phyloP scores from a whole-genome alignment of 257 asterid genomes.

The Solanum chmielewskii region DNA sequence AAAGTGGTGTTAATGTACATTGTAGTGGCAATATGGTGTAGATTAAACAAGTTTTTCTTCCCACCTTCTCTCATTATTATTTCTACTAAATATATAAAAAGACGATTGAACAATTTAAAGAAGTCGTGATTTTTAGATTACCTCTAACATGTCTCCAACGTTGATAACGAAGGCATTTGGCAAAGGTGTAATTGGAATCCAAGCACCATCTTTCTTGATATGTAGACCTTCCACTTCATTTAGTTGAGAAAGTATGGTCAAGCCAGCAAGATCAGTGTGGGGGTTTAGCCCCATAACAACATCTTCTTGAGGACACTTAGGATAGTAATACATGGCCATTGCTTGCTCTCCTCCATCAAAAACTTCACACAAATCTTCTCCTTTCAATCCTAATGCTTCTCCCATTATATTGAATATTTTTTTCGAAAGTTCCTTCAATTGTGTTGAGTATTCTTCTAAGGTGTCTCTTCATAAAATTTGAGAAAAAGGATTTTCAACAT shows the following conservation, averaged over 20 bases:
- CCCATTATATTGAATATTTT: neutral
- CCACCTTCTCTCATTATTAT: no score
- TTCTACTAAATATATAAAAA: no score
- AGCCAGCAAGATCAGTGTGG: slow-evolving; percentile 1
- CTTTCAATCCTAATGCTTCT: neutral
- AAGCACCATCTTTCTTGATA: neutral
- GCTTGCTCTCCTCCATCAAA: neutral
- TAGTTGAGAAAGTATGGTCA: slow-evolving; percentile 3
- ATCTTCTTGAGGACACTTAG: neutral
- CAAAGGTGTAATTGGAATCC: neutral
- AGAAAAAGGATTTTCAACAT: neutral
- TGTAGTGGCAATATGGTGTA: no score
- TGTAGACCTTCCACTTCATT: neutral
- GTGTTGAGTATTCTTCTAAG: neutral
- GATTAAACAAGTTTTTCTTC: no score
- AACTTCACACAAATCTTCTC: neutral
- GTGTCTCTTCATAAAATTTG: neutral
- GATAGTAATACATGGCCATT: neutral
- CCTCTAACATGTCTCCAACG: neutral
- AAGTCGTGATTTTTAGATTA: neutral
- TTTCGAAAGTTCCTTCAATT: neutral
- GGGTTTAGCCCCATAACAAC: neutral
- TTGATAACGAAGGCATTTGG: slow-evolving; percentile 3
- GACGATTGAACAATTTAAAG: no score
- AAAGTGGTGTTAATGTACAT: neutral